Conservation (phyloP, 495 filamentous ascomycete genomes). For the Neohortaea acidophila region DNA sequence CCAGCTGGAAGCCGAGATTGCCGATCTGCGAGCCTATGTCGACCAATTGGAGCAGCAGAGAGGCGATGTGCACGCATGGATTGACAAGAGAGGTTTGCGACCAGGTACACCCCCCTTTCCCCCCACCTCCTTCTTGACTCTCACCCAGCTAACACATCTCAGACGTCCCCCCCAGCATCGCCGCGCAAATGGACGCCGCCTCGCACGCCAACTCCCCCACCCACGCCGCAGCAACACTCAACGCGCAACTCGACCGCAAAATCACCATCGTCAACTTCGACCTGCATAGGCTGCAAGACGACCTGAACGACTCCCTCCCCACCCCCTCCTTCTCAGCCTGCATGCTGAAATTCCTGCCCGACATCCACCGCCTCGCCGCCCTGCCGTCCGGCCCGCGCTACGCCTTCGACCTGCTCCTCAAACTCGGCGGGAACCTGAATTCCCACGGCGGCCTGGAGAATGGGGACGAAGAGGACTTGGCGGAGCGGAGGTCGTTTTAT, state of each 20-base stretch:
- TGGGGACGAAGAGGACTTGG: conserved; percentile 30
- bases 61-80: conserved; percentile 35
- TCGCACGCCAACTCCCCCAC: conserved; percentile 22
- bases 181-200: conserved; percentile 32
- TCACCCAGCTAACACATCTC: conserved; percentile 13
- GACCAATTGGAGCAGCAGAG: conserved; percentile 33
- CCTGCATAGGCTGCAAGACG: conserved; percentile 38
- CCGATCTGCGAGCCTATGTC: conserved; percentile 30
- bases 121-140: background rate
- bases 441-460: conserved; percentile 34
- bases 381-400: conserved; percentile 31
- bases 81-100: conserved; percentile 36
- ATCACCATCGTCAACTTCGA: conserved; percentile 41
- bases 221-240: conserved; percentile 29
- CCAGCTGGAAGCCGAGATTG: conserved; percentile 29
- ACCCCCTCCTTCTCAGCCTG: conserved; percentile 31
- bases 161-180: conserved; percentile 38
- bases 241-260: conserved; percentile 39
- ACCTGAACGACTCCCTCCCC: conserved; percentile 32
- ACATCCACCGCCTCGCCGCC: conserved; percentile 30
- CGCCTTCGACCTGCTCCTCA: conserved; percentile 37
- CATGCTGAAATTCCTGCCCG: conserved; percentile 35
- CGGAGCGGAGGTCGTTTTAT: conserved; percentile 32
- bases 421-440: conserved; percentile 38
- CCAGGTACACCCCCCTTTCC: conserved; percentile 28